Evolutionary conservation across 305 asterid species (phyloP), one percentile per base, ranked within the genome.

Genomic region (Caryopteris hybrid): DNA sequence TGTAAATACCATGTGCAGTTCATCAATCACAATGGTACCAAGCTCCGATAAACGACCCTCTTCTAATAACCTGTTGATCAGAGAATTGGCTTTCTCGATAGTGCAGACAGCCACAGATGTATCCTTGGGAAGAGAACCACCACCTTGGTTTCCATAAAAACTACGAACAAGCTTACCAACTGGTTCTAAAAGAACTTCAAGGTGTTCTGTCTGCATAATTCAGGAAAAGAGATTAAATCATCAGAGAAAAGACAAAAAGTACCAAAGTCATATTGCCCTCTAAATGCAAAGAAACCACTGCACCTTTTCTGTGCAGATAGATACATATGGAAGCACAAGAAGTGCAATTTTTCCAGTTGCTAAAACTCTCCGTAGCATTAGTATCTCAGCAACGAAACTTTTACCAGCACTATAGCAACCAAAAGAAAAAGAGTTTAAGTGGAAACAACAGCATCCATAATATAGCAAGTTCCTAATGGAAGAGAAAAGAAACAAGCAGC

Each of bases 11-110:
- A 95, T 95, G 94, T 95, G 99, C 75, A 95, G 91, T 78, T 95
- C 99, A 86, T 95, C 99, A 71, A 95, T 95, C 72, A 95, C 98
- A 77, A 91, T 85, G 79, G 96, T 95, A 66, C 99, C 97, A 78
- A 95, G 94, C 78, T 95, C 98, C 21, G 92, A 89, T 69, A 95
- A 83, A 72, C 99, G 94, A 55, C 97, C 94, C 85, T 91, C 97
- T 82, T 95, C 99, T 54, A 95, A 82, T 77, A 95, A 77, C 80
- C 84, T 84, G 78, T 95, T 95, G 62, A 91, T 79, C 81, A 95
- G 85, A 68, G 95, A 91, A 80, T 95, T 95, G 72, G 99, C 99
- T 81, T 95, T 95, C 87, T 95, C 99, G 10, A 95, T 95, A 43
- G 99, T 95, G 84, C 99, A 95, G 64, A 95, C 97, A 70, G 97